Evolutionary conservation across 208 protist species (phyloP).

Genomic region (Wallacemonas collosoma): DNA sequence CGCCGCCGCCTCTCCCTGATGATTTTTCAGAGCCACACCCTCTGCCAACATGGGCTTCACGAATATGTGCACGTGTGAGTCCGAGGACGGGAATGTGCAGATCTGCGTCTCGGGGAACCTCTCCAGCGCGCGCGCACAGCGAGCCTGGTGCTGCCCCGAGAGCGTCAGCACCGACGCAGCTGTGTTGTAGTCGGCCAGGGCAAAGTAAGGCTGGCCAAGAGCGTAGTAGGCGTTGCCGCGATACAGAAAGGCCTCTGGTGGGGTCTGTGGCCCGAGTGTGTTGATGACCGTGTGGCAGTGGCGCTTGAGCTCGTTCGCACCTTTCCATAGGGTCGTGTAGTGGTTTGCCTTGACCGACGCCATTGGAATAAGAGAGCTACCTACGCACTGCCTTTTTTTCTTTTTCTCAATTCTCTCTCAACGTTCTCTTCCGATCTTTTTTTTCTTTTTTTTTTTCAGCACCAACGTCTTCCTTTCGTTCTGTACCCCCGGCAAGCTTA

Average conservation of each 20-base stretch:
- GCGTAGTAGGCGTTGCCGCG: conserved; percentile 88
- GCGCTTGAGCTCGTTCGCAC: conserved; percentile 60
- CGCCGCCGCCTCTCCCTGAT: conserved; percentile 1
- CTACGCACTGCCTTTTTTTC: too few relatives aligned
- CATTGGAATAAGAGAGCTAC: background rate
- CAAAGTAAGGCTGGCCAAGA: conserved; percentile 81
- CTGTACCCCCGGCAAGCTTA: too few relatives aligned
- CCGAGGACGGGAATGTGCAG: conserved; percentile 52
- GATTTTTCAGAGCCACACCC: conserved; percentile 31
- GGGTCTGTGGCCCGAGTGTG: conserved; percentile 66
- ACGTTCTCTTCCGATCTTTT: background rate
- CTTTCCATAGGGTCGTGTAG: conserved; percentile 23
- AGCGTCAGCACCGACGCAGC: conserved; percentile 61
- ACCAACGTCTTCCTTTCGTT: too few relatives aligned
- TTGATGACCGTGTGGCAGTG: conserved; percentile 84
- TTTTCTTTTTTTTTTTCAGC: background rate
- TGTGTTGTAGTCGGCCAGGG: conserved; percentile 84
- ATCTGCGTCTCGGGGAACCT: conserved; percentile 66
- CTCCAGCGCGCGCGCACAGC: conserved; percentile 48
- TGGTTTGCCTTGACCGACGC: conserved; percentile 16
- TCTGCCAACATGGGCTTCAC: conserved; percentile 70
- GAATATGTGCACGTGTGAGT: conserved; percentile 80
- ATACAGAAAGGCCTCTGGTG: conserved; percentile 84
- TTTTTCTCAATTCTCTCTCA: too few relatives aligned
- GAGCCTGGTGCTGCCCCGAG: conserved; percentile 56